Evolutionary conservation across 257 asterid species (phyloP).

Genomic region (Plantago elongata): DNA sequence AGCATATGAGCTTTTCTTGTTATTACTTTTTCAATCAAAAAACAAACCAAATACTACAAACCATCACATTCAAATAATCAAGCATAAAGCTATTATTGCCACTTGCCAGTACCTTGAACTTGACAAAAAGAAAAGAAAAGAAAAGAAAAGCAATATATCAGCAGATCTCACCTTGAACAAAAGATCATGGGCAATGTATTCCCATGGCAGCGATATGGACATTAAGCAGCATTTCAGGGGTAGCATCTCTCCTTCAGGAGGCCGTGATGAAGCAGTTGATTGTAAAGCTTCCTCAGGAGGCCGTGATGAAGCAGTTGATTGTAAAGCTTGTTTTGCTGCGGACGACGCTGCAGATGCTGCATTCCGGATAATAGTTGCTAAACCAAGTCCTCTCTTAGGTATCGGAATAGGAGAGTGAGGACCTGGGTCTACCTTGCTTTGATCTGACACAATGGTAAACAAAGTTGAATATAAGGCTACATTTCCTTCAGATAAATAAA

Average conservation of each 20-base stretch:
- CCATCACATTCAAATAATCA: too few relatives aligned
- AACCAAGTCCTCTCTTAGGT: slow-evolving; percentile 50
- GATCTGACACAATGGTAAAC: slow-evolving; percentile 41
- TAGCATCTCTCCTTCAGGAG: slow-evolving; percentile 74
- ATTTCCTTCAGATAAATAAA: neutral
- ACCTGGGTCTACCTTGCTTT: slow-evolving; percentile 66
- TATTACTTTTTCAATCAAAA: too few relatives aligned
- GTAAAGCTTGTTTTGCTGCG: slow-evolving; percentile 96
- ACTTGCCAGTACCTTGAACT: too few relatives aligned
- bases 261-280: slow-evolving; percentile 85
- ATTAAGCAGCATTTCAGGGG: slow-evolving; percentile 95
- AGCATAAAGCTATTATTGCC: too few relatives aligned
- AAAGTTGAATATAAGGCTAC: neutral
- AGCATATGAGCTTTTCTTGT: too few relatives aligned
- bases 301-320: slow-evolving; percentile 87
- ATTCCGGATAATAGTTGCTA: slow-evolving; percentile 65
- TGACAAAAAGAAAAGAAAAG: neutral
- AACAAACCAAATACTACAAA: too few relatives aligned
- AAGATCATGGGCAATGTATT: slow-evolving; percentile 86
- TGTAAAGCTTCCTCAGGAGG: slow-evolving; percentile 64
- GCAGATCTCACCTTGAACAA: slow-evolving; percentile 60
- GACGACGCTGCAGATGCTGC: slow-evolving; percentile 92
- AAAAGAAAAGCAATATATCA: neutral
- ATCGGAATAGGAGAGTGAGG: slow-evolving; percentile 50
- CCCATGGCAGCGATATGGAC: slow-evolving; percentile 97